These are phyloP conservation scores for Pseudonitzschia multiseries DNA, from an alignment of 108 stramenopile species.

Conservation along the genomic window DNA sequence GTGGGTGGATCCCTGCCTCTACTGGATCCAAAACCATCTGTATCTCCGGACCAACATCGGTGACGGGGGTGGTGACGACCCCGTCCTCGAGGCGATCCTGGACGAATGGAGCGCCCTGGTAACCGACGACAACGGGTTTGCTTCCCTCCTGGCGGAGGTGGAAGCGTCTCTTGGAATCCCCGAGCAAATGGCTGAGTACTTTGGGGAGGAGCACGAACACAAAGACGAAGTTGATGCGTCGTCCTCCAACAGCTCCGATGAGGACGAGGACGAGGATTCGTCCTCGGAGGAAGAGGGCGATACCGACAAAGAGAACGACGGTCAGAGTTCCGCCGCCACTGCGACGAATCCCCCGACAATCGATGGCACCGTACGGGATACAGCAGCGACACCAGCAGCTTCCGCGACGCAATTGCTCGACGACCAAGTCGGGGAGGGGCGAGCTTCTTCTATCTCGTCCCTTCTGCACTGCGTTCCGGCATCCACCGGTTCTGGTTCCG, in stretches of 20 bases:
- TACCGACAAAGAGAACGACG: background rate
- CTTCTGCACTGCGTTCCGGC: background rate
- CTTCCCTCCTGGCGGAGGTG: background rate
- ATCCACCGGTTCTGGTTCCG: background rate
- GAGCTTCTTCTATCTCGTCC: background rate
- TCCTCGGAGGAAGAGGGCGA: background rate
- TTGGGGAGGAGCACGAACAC: background rate
- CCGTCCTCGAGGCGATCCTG: background rate
- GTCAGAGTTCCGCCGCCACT: background rate
- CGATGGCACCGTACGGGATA: background rate
- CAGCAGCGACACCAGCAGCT: background rate
- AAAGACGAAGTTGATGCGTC: background rate
- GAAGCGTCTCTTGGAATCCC: background rate
- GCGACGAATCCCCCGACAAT: too few relatives aligned
- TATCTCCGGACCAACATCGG: background rate
- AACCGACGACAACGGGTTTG: background rate
- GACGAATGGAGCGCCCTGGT: slow-evolving; percentile 2
- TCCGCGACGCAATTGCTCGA: background rate
- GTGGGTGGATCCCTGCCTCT: slow-evolving; percentile 67
- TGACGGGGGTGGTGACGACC: background rate
- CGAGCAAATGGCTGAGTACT: background rate
- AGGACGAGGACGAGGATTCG: background rate
- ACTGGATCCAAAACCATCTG: slow-evolving; percentile 69
- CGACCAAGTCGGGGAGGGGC: background rate
- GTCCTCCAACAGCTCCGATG: background rate